phyloP scores from a whole-genome alignment of 1,284 basidiomycete genomes.

The Porogramme epimiltina region DNA sequence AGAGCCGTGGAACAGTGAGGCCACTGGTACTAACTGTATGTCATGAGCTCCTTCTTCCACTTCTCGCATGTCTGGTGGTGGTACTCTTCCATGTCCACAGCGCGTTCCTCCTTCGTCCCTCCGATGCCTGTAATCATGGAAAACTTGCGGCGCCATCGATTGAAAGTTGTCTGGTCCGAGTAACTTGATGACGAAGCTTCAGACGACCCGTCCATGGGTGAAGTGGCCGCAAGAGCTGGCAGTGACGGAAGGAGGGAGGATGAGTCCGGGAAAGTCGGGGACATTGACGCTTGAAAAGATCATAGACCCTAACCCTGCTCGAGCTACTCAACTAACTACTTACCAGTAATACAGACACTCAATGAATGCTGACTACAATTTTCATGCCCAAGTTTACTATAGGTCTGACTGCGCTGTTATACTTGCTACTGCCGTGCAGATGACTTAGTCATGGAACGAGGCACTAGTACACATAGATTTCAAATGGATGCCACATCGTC shows the following conservation, averaged over 20 bases:
- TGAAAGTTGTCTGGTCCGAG: conserved; percentile 39
- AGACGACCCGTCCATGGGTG: background rate
- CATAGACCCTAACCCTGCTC: too few species aligned
- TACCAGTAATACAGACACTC: too few species aligned
- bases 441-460: too few species aligned
- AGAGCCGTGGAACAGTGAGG: conserved; percentile 5
- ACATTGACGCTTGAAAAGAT: too few species aligned
- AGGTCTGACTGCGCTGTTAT: too few species aligned
- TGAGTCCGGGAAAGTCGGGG: background rate
- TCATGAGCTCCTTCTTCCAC: conserved; percentile 58
- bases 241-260: background rate
- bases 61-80: conserved; percentile 55
- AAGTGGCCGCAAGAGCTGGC: background rate
- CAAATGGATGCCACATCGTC: too few species aligned
- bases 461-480: too few species aligned
- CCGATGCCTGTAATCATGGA: conserved; percentile 58
- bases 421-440: too few species aligned
- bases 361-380: too few species aligned
- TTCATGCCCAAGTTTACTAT: too few species aligned
- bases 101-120: conserved; percentile 52
- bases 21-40: conserved; percentile 46
- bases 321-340: too few species aligned
- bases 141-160: conserved; percentile 57
- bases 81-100: conserved; percentile 42
- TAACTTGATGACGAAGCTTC: background rate